Evolutionary conservation across 495 filamentous ascomycete species (phyloP), one percentile per base, ranked within the genome.

Genomic region (Melanomma pulvis-pyrius): DNA sequence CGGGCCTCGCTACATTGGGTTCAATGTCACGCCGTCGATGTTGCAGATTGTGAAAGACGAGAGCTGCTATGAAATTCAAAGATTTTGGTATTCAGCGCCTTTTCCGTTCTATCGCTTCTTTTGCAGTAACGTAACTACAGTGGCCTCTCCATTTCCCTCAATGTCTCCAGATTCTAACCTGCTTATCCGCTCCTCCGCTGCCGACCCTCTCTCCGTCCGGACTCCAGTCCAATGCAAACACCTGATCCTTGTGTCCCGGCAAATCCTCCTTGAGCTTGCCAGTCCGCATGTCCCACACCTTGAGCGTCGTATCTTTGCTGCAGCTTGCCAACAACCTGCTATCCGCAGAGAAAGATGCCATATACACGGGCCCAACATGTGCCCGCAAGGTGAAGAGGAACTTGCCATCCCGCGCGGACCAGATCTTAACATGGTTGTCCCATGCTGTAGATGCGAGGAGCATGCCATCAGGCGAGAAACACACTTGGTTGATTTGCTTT

Each of bases 401-500:
- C 79, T 83, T 87, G 63, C 87, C 91, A 70, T 87, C 83, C 24
- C 80, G 71, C n/a, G 81, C 87, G 53, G 87, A 86, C 91, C 93
- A 97, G 29, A 96, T 75, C 77, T 94, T 96, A 70, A 92, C 88
- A 65, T 90, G 88, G 76, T 98, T 98, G 76, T 99, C 96, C 77
- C 93, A 99, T 29, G 86, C 87, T 19, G 90, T 88, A 7, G 88
- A 92, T 0, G 96, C 96, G 70, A 99, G 94, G 56, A 91, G 81
- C 1, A 84, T 81, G 62, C 91, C 92, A 70, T 96, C 91, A 0
- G 93, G 91, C 0, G 92, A 97, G 80, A 98, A 97, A 7, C 88
- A 89, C 17, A 97, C 92, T 74, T 97, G 88, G 77, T 97, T 98
- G 61, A 99, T 91, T 71, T 91, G 90, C 75, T 97, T 98, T 73